Evolutionary conservation across 1,284 basidiomycete genomes (phyloP).

Genomic region (Sanguinoderma infundibulare): DNA sequence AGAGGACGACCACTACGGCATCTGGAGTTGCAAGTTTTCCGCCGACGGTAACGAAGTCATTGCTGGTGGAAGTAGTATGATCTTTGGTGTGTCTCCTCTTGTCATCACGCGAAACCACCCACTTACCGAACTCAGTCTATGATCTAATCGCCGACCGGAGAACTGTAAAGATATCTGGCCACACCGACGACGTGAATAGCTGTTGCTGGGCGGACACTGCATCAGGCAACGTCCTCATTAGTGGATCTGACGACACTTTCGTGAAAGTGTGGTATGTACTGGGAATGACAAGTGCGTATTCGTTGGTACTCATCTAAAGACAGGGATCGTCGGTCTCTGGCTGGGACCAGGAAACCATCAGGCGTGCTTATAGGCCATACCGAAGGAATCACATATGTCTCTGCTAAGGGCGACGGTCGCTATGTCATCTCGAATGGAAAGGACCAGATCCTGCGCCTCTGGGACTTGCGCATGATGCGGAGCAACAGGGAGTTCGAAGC

Average conservation of each 20-base stretch:
- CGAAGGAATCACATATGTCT: conserved; percentile 91
- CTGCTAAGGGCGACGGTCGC: conserved; percentile 90
- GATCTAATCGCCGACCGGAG: conserved; percentile 84
- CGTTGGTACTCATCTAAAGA: not conserved
- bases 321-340: conserved; percentile 92
- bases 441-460: conserved; percentile 91
- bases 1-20: conserved; percentile 65
- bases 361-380: conserved; percentile 95
- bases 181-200: conserved; percentile 92
- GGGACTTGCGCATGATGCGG: conserved; percentile 95
- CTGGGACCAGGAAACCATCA: conserved; percentile 80
- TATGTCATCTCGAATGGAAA: conserved; percentile 98
- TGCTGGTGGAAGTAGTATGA: conserved; percentile 75
- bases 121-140: conserved; percentile 63
- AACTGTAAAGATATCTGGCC: conserved; percentile 85
- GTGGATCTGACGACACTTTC: conserved; percentile 92
- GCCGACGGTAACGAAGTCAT: conserved; percentile 94
- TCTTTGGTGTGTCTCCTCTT: conserved; percentile 64
- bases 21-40: conserved; percentile 95
- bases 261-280: conserved; percentile 94
- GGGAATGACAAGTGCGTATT: not conserved
- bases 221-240: conserved; percentile 92
- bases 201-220: conserved; percentile 94
- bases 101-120: no score
- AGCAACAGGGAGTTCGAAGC: conserved; percentile 71